A percentile compares a stretch with the other conserved stretches of the same genome.
Evolutionary conservation across 257 asterid species (phyloP).

Genomic region (Voacanga thouarsii): DNA sequence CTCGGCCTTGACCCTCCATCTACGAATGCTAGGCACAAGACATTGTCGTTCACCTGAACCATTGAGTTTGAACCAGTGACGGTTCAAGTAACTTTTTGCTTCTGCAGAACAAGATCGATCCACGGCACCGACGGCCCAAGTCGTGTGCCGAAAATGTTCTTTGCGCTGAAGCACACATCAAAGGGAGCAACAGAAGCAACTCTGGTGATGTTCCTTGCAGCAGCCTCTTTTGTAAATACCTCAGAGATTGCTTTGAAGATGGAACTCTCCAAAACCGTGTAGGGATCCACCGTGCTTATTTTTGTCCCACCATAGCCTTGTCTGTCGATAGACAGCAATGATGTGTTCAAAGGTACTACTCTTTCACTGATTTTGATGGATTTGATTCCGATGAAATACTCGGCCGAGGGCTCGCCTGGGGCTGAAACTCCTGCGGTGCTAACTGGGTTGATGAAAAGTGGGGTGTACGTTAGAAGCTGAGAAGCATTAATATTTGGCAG

Average conservation of each 20-base stretch:
- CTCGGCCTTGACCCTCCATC: slow-evolving; percentile 48
- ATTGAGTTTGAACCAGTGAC: slow-evolving; percentile 57
- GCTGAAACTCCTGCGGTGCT: slow-evolving; percentile 1
- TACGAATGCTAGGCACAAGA: slow-evolving; percentile 47
- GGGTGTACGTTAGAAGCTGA: slow-evolving; percentile 12
- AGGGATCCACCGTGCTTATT: slow-evolving; percentile 31
- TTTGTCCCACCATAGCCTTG: slow-evolving; percentile 24
- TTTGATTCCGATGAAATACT: slow-evolving; percentile 23
- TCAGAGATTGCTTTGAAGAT: slow-evolving; percentile 29
- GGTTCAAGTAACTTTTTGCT: slow-evolving; percentile 47
- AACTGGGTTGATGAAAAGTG: slow-evolving; percentile 20
- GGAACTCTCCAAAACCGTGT: slow-evolving; percentile 49
- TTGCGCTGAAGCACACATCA: slow-evolving; percentile 48
- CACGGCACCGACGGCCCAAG: slow-evolving; percentile 53
- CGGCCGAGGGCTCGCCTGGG: slow-evolving; percentile 6
- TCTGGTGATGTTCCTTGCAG: slow-evolving; percentile 33
- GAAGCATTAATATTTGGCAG: slow-evolving; percentile 13
- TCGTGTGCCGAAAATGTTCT: slow-evolving; percentile 35
- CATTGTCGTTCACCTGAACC: slow-evolving; percentile 45
- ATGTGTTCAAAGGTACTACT: slow-evolving; percentile 12
- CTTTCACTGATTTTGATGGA: slow-evolving; percentile 10
- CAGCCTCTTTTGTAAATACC: slow-evolving; percentile 29
- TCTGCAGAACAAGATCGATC: slow-evolving; percentile 49
- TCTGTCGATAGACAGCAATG: slow-evolving; percentile 12
- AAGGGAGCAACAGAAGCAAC: slow-evolving; percentile 44